These are phyloP conservation scores for Hanseniaspora vineae DNA, from an alignment of 805 yeast genomes.

Conservation along the genomic window DNA sequence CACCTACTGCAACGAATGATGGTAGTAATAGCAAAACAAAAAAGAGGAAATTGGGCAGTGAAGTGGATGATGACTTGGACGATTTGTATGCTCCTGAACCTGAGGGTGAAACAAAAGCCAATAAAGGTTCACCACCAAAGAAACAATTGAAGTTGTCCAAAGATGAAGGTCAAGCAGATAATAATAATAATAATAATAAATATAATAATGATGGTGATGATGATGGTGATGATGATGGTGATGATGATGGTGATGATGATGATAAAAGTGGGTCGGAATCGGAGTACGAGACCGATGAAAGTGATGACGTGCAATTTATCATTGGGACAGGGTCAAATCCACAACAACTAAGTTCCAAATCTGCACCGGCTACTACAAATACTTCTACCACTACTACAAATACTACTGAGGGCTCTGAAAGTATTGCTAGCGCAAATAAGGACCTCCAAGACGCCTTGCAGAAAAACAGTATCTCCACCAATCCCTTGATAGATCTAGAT, in stretches of 20 bases:
- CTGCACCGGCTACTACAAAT: not conserved
- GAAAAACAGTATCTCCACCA: too few species aligned
- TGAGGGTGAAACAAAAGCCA: too few species aligned
- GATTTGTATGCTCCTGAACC: too few species aligned
- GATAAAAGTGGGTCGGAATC: not conserved
- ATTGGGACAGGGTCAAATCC: not conserved
- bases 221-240: not conserved
- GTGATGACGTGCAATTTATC: not conserved
- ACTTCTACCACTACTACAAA: not conserved
- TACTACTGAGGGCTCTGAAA: not conserved
- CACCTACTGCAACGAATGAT: not conserved
- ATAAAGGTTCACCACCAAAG: too few species aligned
- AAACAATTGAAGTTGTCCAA: not conserved
- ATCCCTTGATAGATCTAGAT: conserved; percentile 17
- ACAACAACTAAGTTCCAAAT: not conserved
- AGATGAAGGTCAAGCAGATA: not conserved
- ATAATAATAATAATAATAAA: too few species aligned
- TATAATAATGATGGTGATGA: not conserved
- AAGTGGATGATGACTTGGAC: not conserved
- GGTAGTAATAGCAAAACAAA: not conserved
- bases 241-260: not conserved
- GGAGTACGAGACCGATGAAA: not conserved
- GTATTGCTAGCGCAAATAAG: not conserved
- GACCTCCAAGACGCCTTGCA: conserved; percentile 6
- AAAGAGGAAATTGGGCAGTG: not conserved